Base-by-base conservation (phyloP, 768 basidiomycete genomes). In the Serpula lacrymans region DNA sequence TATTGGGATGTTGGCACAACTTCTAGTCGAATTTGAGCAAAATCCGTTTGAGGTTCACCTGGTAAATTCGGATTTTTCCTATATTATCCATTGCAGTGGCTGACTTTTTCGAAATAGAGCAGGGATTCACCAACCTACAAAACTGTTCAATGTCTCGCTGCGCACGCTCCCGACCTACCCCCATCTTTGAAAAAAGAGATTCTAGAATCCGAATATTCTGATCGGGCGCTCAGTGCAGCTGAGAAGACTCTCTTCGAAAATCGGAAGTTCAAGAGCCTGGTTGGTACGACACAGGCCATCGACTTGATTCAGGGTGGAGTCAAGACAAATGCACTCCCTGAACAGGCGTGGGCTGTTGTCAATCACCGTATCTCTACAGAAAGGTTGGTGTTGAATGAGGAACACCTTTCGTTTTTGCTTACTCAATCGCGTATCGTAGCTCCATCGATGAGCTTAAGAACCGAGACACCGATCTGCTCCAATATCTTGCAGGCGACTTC, bases 251-350 rank as follows among this genome's bases (percentile, higher is more conserved):
- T 77, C 18, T 62, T 69, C 20, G 53, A 67, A 35, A 60, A 77
- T 48, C 56, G 53, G 1, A 18, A 47, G 4, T 63, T 68, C 46
- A 70, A 67, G 40, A 78, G 68, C 46, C 50, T 78, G 14, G 63
- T 78, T 3, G 69, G 75, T 22, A 88, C 82, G 5, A 86, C 86
- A 0, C 83, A 86, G 57, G 87, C 88, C 1, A 71, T 82, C 37
- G 85, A 88, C 51, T 55, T 89, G 23, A 71, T 80, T 25, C 63
- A 69, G n/a, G 80, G 79, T 16, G 82, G 80, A 9, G 75, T 82
- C 21, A 88, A 89, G 60, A 70, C 72, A 20, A 91, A 91, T 51
- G 87, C 88, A 20, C 72, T 93, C 17, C 89, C 89, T 1, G 88
- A 91, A 60, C 69, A 65, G 41, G 82, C 77, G 1, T 79, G 67